Base-by-base conservation (phyloP, 2,329 filamentous ascomycete species). In the Chrysosporium keratinophilum region DNA sequence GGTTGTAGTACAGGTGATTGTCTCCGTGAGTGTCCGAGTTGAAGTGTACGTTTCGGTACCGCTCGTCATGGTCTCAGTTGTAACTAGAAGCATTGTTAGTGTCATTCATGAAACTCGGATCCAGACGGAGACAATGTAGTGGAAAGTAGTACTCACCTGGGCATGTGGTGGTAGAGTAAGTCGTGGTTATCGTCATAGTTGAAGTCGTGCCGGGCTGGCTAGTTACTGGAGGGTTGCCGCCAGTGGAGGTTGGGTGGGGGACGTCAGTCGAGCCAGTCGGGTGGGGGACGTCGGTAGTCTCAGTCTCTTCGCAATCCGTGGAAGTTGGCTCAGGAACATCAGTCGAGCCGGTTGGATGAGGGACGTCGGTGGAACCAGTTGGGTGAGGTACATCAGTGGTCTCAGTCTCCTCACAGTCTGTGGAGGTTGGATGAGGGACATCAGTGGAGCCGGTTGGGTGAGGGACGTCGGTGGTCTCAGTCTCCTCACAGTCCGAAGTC, bases 81-180 rank as follows among this genome's bases (percentile, higher is more conserved):
- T 61, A 28, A 50, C 55, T 54, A 23, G 11, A 37, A 45, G n/a
- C 3, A 43, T 34, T 47, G 35, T 45, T 39, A 48, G 39, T 31
- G 52, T 35, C 14, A 43, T 34, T 19, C 19, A 37, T 47, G 28
- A n/a, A 42, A 34, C 12, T 20, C 11, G 43, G 49, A 31, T 40
- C 6, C 20, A 23, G 12, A 7, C 1, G 2, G 5, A 11, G n/a
- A 44, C 9, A 20, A 7, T 34, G 10, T 42, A 35, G 2, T 10
- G 3, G 11, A 7, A 47, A 45, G 41, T 31, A 45, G 41, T 31
- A 58, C 61, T 49, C 62, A 65, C 63, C 57, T 37, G 65, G 64
- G 57, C 64, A 67, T 33, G 63, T 63, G 1, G 63, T 67, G 1
- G 64, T 66, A 2, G 57, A 61, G 39, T 58, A 63, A 9, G 57